A percentile compares a stretch with the other conserved stretches of the same genome.
Conservation (phyloP, 2,329 filamentous ascomycete genomes). For the Pseudocercospora cruenta region DNA sequence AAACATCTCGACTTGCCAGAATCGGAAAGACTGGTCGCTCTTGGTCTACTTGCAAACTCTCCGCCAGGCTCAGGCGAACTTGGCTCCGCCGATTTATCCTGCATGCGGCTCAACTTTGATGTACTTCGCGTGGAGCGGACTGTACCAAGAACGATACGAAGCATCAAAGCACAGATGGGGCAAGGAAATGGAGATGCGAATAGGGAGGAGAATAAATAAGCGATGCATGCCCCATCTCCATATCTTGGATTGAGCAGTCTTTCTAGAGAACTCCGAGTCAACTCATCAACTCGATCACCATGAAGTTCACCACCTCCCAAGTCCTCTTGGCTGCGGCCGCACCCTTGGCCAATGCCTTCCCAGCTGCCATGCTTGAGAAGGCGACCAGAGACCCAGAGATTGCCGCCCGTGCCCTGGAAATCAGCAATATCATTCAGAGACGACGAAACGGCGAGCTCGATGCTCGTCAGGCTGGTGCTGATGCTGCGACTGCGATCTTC, state of each 20-base stretch:
- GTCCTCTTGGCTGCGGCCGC: slow-evolving; percentile 13
- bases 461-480: slow-evolving; percentile 26
- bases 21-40: not conserved
- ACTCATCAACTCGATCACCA: slow-evolving; percentile 8
- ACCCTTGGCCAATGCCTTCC: slow-evolving; percentile 18
- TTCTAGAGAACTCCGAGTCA: slow-evolving; percentile 4
- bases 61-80: not conserved
- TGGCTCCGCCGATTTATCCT: not conserved
- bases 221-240: not conserved
- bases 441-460: slow-evolving; percentile 26
- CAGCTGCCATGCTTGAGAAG: slow-evolving; percentile 15
- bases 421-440: slow-evolving; percentile 9
- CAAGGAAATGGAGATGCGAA: not conserved
- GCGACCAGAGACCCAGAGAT: slow-evolving; percentile 1
- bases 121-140: not conserved
- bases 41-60: not conserved
- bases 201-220: not conserved
- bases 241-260: not conserved
- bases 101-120: not conserved
- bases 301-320: slow-evolving; percentile 15
- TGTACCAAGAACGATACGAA: not conserved
- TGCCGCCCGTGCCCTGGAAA: slow-evolving; percentile 10
- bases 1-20: not conserved
- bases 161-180: not conserved
- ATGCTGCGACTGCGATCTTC: slow-evolving; percentile 28